Conservation (phyloP, 805 yeast genomes). For the Teunomyces stri region DNA sequence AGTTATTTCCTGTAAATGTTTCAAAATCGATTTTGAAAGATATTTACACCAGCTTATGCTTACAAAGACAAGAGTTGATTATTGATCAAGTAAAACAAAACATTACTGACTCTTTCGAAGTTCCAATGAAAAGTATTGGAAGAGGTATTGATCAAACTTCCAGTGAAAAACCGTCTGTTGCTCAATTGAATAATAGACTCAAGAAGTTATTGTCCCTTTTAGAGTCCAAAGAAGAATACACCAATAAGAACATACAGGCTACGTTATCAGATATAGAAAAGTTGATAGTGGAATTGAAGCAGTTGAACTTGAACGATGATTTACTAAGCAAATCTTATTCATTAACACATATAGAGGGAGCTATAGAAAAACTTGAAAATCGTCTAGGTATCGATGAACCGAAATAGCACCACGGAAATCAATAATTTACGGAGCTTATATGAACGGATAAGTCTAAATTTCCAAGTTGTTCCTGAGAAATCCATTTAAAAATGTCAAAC, state of each 20-base stretch:
- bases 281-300: not conserved
- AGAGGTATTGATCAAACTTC: slow-evolving; percentile 1
- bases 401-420: not conserved
- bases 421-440: not conserved
- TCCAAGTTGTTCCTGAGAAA: slow-evolving; percentile 26
- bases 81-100: slow-evolving; percentile 5
- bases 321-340: not conserved
- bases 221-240: not conserved
- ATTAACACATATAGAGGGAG: not conserved
- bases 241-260: not conserved
- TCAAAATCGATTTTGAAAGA: slow-evolving; percentile 3
- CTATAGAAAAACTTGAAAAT: not conserved
- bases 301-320: not conserved
- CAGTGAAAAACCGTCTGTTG: slow-evolving; percentile 9
- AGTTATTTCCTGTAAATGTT: slow-evolving; percentile 12
- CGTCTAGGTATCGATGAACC: not conserved
- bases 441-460: not conserved
- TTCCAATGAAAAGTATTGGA: slow-evolving; percentile 19
- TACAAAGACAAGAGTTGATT: slow-evolving; percentile 10
- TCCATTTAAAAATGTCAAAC: slow-evolving; percentile 79
- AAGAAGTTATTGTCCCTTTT: slow-evolving; percentile 17
- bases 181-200: slow-evolving; percentile 18
- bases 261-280: not conserved
- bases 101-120: slow-evolving; percentile 19
- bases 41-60: slow-evolving; percentile 13